Conservation (phyloP, 2,329 filamentous ascomycete genomes). For the Penicillium sp. region DNA sequence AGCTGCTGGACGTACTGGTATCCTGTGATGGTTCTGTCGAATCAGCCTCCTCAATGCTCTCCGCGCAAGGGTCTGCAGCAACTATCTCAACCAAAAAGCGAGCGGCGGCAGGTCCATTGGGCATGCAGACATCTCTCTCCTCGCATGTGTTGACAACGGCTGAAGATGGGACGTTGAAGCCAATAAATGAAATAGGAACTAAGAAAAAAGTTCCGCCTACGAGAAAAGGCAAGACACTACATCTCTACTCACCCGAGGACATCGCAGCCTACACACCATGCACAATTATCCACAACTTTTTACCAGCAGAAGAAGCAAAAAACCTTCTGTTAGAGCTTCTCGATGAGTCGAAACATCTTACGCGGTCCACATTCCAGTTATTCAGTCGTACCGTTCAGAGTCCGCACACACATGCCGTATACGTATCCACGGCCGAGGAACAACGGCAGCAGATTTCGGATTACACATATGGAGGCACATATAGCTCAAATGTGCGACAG, state of each 20-base stretch:
- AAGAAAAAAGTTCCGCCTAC: slow-evolving; percentile 50
- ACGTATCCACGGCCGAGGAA: slow-evolving; percentile 74
- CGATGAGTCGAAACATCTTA: slow-evolving; percentile 70
- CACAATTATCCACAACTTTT: slow-evolving; percentile 88
- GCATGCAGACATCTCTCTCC: slow-evolving; percentile 66
- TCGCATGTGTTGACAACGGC: slow-evolving; percentile 48
- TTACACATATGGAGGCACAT: slow-evolving; percentile 82
- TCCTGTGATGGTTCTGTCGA: slow-evolving; percentile 76
- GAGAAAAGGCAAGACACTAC: slow-evolving; percentile 78
- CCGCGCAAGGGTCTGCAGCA: slow-evolving; percentile 20
- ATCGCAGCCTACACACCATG: slow-evolving; percentile 84
- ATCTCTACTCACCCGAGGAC: slow-evolving; percentile 79
- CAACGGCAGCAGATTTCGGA: slow-evolving; percentile 70
- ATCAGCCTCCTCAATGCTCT: slow-evolving; percentile 61
- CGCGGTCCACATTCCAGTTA: slow-evolving; percentile 74
- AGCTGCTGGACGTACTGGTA: slow-evolving; percentile 76
- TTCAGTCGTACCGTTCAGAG: slow-evolving; percentile 86
- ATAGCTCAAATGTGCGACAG: slow-evolving; percentile 72
- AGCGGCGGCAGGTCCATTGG: slow-evolving; percentile 43
- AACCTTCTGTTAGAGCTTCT: slow-evolving; percentile 74
- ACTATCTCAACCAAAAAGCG: slow-evolving; percentile 33
- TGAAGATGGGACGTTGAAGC: slow-evolving; percentile 38
- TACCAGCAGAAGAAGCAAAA: slow-evolving; percentile 71
- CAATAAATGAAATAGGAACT: slow-evolving; percentile 12
- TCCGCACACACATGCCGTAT: slow-evolving; percentile 82